Conservation (phyloP, 164 flowering plant species). For the Annona cherimola region DNA sequence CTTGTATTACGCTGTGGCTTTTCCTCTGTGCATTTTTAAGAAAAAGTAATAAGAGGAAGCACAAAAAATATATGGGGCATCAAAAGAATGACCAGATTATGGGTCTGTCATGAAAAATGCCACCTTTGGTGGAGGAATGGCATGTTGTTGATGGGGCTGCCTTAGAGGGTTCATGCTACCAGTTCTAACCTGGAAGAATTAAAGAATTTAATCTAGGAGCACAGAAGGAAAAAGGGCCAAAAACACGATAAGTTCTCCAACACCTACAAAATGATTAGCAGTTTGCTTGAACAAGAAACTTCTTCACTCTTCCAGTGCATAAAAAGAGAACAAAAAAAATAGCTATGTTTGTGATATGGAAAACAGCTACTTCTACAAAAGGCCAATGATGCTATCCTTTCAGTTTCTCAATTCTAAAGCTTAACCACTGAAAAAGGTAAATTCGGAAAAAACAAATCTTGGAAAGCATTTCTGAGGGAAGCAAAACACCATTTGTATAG, state of each 20-base stretch:
- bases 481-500: no score
- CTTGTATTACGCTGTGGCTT: conserved; percentile 8
- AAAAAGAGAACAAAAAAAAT: no score
- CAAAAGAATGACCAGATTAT: conserved; percentile 1
- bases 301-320: not conserved
- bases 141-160: conserved; percentile 18
- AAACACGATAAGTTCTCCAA: not conserved
- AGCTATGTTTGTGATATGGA: no score
- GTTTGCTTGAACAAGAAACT: not conserved
- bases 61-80: not conserved
- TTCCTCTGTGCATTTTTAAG: conserved; percentile 30
- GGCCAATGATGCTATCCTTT: no score
- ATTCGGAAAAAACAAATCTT: no score
- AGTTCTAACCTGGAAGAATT: conserved; percentile 37
- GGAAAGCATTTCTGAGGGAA: no score
- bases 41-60: not conserved
- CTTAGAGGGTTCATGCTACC: conserved; percentile 24
- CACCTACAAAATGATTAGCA: not conserved
- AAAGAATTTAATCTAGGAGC: conserved; percentile 4
- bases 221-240: not conserved
- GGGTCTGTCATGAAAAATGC: not conserved
- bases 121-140: conserved; percentile 34
- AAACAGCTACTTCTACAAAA: no score
- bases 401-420: no score
- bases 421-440: no score